Evolutionary conservation across 768 basidiomycete genomes (phyloP).

Genomic region (Crepidotus variabilis): DNA sequence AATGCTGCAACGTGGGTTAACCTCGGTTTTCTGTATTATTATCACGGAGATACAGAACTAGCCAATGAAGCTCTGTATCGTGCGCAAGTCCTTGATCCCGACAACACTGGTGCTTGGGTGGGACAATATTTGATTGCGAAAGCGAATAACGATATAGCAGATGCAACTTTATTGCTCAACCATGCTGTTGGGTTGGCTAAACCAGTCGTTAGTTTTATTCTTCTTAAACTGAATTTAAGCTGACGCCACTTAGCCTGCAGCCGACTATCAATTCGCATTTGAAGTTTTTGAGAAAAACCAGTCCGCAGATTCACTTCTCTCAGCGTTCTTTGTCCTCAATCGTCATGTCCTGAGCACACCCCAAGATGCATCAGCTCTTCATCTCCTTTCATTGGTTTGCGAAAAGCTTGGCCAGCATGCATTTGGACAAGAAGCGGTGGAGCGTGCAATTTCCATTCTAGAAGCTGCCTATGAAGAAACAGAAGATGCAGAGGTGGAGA

Average conservation of each 20-base stretch:
- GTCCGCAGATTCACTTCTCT: slow-evolving; percentile 47
- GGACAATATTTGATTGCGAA: slow-evolving; percentile 79
- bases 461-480: slow-evolving; percentile 86
- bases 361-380: slow-evolving; percentile 68
- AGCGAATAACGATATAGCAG: slow-evolving; percentile 49
- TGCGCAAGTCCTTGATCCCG: slow-evolving; percentile 90
- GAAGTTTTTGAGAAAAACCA: slow-evolving; percentile 43
- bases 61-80: slow-evolving; percentile 83
- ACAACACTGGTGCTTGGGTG: slow-evolving; percentile 85
- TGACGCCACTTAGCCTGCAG: slow-evolving; percentile 57
- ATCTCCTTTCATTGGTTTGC: slow-evolving; percentile 81
- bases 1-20: slow-evolving; percentile 80
- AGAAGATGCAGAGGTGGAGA: slow-evolving; percentile 77
- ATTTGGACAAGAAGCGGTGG: slow-evolving; percentile 53
- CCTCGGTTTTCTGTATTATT: slow-evolving; percentile 82
- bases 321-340: slow-evolving; percentile 77
- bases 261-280: slow-evolving; percentile 73
- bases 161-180: slow-evolving; percentile 67
- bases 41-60: slow-evolving; percentile 74
- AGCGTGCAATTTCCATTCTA: slow-evolving; percentile 64
- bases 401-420: slow-evolving; percentile 76
- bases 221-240: not conserved
- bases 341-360: slow-evolving; percentile 71
- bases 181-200: slow-evolving; percentile 64
- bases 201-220: slow-evolving; percentile 45